These are phyloP conservation scores for Saccharomycopsis oosterbeekiorum DNA, from an alignment of 805 yeast species.

Conservation along the genomic window DNA sequence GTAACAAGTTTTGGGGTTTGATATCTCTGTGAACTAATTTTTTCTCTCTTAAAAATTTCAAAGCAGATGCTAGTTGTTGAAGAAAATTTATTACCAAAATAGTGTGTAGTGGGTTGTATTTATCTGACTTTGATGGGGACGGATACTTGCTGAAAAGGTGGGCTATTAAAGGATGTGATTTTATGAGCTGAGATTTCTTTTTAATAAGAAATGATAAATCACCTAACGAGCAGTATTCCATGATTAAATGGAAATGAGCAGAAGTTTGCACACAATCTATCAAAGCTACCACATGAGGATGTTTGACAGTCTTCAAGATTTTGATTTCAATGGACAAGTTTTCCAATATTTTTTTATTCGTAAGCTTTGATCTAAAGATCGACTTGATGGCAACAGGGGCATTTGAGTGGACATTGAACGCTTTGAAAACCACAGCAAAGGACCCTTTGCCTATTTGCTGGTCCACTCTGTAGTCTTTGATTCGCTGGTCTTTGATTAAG, in stretches of 20 bases:
- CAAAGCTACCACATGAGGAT: slow-evolving; percentile 86
- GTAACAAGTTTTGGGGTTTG: slow-evolving; percentile 79
- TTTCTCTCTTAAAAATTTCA: slow-evolving; percentile 69
- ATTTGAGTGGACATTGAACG: slow-evolving; percentile 43
- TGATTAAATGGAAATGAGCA: slow-evolving; percentile 73
- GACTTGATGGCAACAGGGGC: slow-evolving; percentile 80
- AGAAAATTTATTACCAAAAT: slow-evolving; percentile 73
- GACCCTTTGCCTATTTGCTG: slow-evolving; percentile 92
- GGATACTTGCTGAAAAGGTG: slow-evolving; percentile 76
- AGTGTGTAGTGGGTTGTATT: slow-evolving; percentile 62
- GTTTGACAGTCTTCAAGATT: slow-evolving; percentile 77
- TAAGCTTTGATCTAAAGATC: slow-evolving; percentile 71
- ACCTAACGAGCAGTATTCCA: slow-evolving; percentile 96
- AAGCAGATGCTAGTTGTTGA: slow-evolving; percentile 77
- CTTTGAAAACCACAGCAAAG: slow-evolving; percentile 91
- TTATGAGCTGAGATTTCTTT: slow-evolving; percentile 58
- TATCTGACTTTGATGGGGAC: slow-evolving; percentile 50
- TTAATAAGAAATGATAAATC: slow-evolving; percentile 84
- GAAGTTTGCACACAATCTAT: slow-evolving; percentile 74
- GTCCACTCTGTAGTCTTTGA: slow-evolving; percentile 13
- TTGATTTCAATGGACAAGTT: slow-evolving; percentile 89
- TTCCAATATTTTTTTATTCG: slow-evolving; percentile 78
- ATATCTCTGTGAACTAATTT: slow-evolving; percentile 91
- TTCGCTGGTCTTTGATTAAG: slow-evolving; percentile 15
- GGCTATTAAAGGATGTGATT: slow-evolving; percentile 69